These are phyloP conservation scores for Haplographium delicatum DNA, from an alignment of 495 filamentous ascomycete species.

Conservation along the genomic window DNA sequence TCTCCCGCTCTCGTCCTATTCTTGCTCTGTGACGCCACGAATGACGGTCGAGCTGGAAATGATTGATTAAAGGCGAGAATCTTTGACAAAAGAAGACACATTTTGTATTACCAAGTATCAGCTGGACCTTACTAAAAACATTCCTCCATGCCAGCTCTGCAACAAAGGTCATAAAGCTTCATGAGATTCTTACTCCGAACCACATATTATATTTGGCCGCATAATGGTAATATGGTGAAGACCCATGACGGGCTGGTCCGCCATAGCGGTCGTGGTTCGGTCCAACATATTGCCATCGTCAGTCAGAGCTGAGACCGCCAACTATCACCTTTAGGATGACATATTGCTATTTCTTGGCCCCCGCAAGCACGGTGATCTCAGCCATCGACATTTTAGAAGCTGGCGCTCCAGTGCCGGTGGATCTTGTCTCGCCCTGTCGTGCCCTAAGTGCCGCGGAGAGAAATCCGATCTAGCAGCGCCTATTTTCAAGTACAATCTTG, in stretches of 20 bases:
- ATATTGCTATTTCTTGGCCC: conserved; percentile 1
- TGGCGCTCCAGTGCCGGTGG: background rate
- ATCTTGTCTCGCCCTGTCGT: background rate
- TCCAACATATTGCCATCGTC: background rate
- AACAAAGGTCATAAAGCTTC: background rate
- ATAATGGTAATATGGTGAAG: background rate
- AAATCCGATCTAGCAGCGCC: conserved; percentile 5
- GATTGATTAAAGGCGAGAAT: conserved; percentile 3
- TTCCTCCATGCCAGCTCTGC: conserved; percentile 2
- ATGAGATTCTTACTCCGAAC: background rate
- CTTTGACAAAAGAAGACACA: background rate
- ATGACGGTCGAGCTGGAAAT: background rate
- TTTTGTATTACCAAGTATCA: background rate
- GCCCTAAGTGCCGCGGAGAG: conserved; percentile 7
- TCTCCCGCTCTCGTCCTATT: background rate
- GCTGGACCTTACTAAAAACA: background rate
- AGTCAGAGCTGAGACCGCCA: background rate
- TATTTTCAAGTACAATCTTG: background rate
- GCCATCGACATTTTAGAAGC: no score
- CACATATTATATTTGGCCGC: background rate
- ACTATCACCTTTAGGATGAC: background rate
- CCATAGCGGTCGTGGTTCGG: background rate
- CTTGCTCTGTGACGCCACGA: conserved; percentile 4
- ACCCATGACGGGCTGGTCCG: background rate
- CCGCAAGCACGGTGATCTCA: no score